Evolutionary conservation across 192 early-diverging fungal genomes (phyloP), one percentile per base, ranked within the genome.

Genomic region (Entophlyctis luteolus): DNA sequence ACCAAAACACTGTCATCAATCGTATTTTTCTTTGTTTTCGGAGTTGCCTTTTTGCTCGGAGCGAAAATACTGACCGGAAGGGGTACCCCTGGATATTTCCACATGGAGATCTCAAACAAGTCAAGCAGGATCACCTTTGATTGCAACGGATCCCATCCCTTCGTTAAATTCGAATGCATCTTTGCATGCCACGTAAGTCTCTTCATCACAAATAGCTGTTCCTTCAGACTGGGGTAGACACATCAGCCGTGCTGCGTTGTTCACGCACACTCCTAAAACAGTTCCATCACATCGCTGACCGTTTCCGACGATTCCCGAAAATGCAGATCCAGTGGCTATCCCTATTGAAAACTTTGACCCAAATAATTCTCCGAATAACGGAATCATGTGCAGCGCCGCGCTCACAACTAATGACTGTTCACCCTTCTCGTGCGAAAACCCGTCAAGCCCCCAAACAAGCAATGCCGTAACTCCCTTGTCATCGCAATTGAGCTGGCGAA

Each of bases 241-340:
- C 68, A 70, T 70, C 18, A 70, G 50, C 1, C 68, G 5, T 0
- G 68, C 68, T 8, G 68, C 68, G 47, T 59, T 57, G 38, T 70
- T 70, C 12, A 70, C 68, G 45, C 57, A 25, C 12, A 59, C 57
- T 2, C 68, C 68, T 2, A 70, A 48, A 29, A 70, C 35, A 14
- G 55, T 70, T 29, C 55, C 49, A 60, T 70, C 68, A 38, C 49
- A 53, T 39, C 68, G 57, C 46, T 62, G 57, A 8, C 48, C 35
- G 36, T 70, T 70, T 25, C 68, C 68, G 25, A 70, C 58, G 47
- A 70, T 70, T 22, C 68, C 68, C n/a, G 68, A 59, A 62, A 70
- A 70, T 8, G 52, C 58, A 4, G 55, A 28, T 35, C 68, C 68
- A 20, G 48, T 53, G 8, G 68, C 22, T 8, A 70, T 62, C 1